phyloP scores from a whole-genome alignment of 768 basidiomycete genomes.

The Suillus bovinus region DNA sequence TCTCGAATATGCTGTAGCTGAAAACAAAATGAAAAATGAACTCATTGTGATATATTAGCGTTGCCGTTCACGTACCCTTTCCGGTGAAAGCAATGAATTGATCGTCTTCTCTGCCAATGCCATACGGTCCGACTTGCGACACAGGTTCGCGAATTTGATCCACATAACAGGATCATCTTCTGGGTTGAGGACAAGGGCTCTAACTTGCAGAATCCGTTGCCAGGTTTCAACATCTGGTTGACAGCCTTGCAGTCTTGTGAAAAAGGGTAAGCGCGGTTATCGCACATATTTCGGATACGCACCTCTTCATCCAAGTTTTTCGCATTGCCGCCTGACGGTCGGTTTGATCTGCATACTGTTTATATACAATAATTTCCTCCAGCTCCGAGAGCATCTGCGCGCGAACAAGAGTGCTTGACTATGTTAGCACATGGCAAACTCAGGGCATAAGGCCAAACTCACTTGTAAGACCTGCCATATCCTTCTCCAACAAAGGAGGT shows the following conservation, averaged over 20 bases:
- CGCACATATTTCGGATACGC: conserved; percentile 14
- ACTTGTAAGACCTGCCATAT: conserved; percentile 98
- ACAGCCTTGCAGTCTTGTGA: conserved; percentile 81
- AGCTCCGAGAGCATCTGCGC: conserved; percentile 98
- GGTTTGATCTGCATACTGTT: conserved; percentile 90
- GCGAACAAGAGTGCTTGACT: conserved; percentile 83
- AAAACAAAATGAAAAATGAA: neutral
- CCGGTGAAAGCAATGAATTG: conserved; percentile 82
- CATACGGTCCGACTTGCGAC: conserved; percentile 93
- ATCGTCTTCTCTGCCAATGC: conserved; percentile 96
- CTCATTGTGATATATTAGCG: no score
- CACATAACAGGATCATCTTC: conserved; percentile 96
- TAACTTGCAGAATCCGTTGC: conserved; percentile 96
- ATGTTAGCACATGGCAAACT: conserved; percentile 17
- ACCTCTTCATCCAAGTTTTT: conserved; percentile 98
- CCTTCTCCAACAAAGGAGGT: conserved; percentile 92
- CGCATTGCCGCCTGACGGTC: conserved; percentile 89
- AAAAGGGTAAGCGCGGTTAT: conserved; percentile 1
- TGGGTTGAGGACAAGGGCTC: conserved; percentile 89
- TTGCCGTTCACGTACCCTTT: conserved; percentile 45
- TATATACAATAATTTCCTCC: conserved; percentile 96
- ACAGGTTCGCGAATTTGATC: conserved; percentile 98
- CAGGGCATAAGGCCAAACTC: conserved; percentile 26
- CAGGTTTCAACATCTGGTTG: conserved; percentile 99
- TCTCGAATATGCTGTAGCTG: conserved; percentile 50